Evolutionary conservation across 495 filamentous ascomycete species (phyloP).

Genomic region (Penicillium robsamsonii): DNA sequence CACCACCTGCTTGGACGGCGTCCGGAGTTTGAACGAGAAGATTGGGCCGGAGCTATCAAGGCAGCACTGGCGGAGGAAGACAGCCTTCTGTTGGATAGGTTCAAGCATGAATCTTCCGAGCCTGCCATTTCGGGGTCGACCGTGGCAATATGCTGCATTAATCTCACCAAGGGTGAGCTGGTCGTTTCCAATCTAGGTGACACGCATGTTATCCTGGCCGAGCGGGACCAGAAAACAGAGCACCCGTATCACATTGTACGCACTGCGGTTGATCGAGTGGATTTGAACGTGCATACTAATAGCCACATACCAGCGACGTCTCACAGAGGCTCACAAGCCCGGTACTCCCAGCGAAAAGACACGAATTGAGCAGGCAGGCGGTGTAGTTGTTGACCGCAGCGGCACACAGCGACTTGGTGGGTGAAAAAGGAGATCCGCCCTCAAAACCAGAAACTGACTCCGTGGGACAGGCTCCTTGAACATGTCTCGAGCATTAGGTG

Average conservation of each 20-base stretch:
- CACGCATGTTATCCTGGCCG: constrained; percentile 40
- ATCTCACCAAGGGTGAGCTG: constrained; percentile 37
- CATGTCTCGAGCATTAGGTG: constrained; percentile 46
- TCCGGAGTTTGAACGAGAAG: constrained; percentile 32
- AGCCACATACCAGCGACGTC: constrained; percentile 28
- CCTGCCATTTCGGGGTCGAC: constrained; percentile 38
- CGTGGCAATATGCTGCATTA: constrained; percentile 36
- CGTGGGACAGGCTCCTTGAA: constrained; percentile 33
- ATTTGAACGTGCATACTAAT: constrained; percentile 1
- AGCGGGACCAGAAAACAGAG: constrained; percentile 32
- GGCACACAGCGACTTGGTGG: constrained; percentile 36
- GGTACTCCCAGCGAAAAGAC: constrained; percentile 29
- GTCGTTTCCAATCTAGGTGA: constrained; percentile 43
- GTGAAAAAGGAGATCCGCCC: constrained; percentile 4
- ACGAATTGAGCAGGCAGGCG: constrained; percentile 41
- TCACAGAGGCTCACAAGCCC: constrained; percentile 41
- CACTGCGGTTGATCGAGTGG: neutral
- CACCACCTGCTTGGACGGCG: constrained; percentile 29
- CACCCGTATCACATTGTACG: constrained; percentile 31
- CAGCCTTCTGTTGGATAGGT: constrained; percentile 30
- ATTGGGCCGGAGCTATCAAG: constrained; percentile 36
- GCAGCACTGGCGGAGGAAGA: constrained; percentile 40
- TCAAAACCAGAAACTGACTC: neutral
- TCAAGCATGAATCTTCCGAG: constrained; percentile 26
- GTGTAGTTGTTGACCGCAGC: constrained; percentile 24